phyloP scores from a whole-genome alignment of 108 stramenopile genomes.

The Licmophora abbreviata region DNA sequence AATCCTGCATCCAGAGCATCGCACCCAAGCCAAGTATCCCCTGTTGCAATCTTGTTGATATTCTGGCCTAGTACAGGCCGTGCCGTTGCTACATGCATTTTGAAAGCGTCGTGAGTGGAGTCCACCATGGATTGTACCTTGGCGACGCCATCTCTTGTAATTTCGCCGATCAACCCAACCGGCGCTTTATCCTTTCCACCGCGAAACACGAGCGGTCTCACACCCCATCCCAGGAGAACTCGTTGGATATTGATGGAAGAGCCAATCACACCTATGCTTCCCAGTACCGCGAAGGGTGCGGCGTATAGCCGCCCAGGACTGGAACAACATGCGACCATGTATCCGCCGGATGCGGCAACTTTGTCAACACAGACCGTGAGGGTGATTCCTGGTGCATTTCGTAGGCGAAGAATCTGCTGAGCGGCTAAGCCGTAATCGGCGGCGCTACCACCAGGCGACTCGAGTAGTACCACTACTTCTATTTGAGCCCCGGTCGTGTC shows the following conservation, averaged over 20 bases:
- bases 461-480: conserved; percentile 65
- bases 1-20: conserved; percentile 59
- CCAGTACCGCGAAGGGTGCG: conserved; percentile 76
- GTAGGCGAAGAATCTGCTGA: conserved; percentile 54
- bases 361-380: conserved; percentile 72
- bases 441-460: conserved; percentile 72
- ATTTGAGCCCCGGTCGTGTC: conserved; percentile 9
- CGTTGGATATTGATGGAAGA: conserved; percentile 63
- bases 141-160: conserved; percentile 55
- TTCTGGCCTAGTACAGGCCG: conserved; percentile 33
- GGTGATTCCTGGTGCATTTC: conserved; percentile 45
- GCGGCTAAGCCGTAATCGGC: conserved; percentile 67
- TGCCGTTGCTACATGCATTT: conserved; percentile 49
- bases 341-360: conserved; percentile 60
- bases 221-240: conserved; percentile 50
- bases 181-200: conserved; percentile 77
- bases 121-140: conserved; percentile 69
- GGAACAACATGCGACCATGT: conserved; percentile 74
- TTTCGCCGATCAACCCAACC: conserved; percentile 63
- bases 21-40: conserved; percentile 68
- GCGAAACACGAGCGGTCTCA: conserved; percentile 55
- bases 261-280: conserved; percentile 72
- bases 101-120: conserved; percentile 65
- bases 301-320: conserved; percentile 62
- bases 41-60: conserved; percentile 61